Evolutionary conservation across 371 early-diverging fungal genomes (phyloP).

Genomic region (Sporodiniella umbellata): DNA sequence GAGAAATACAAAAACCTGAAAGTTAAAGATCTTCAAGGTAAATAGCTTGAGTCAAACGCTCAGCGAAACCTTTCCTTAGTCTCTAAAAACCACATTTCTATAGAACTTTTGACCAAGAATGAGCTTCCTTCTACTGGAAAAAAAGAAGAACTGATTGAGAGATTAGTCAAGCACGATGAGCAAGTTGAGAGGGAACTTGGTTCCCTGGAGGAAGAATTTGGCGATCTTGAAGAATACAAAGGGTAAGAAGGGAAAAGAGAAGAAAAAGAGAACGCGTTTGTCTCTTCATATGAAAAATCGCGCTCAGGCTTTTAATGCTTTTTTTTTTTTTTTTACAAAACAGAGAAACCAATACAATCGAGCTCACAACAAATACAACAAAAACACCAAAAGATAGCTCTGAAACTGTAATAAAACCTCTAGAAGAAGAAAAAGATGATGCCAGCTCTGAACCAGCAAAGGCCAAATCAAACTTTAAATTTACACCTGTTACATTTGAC

Average conservation of each 20-base stretch:
- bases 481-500: conserved; percentile 41
- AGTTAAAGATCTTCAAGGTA: conserved; percentile 63
- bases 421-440: background rate
- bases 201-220: conserved; percentile 44
- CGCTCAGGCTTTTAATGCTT: too few species aligned
- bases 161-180: conserved; percentile 58
- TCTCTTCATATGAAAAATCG: too few species aligned
- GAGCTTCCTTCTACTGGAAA: conserved; percentile 59
- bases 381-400: background rate
- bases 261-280: conserved; percentile 4
- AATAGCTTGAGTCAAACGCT: too few species aligned
- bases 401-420: background rate
- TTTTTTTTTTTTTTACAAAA: background rate
- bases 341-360: conserved; percentile 3
- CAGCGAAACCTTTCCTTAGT: too few species aligned
- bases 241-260: background rate
- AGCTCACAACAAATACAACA: background rate
- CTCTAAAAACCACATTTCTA: background rate
- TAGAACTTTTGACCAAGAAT: conserved; percentile 56
- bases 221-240: conserved; percentile 37
- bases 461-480: conserved; percentile 28
- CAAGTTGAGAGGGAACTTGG: conserved; percentile 44
- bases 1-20: conserved; percentile 55
- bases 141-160: conserved; percentile 65
- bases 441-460: conserved; percentile 1